phyloP scores from a whole-genome alignment of 2,329 filamentous ascomycete species.

The Trematosphaeria pertusa region DNA sequence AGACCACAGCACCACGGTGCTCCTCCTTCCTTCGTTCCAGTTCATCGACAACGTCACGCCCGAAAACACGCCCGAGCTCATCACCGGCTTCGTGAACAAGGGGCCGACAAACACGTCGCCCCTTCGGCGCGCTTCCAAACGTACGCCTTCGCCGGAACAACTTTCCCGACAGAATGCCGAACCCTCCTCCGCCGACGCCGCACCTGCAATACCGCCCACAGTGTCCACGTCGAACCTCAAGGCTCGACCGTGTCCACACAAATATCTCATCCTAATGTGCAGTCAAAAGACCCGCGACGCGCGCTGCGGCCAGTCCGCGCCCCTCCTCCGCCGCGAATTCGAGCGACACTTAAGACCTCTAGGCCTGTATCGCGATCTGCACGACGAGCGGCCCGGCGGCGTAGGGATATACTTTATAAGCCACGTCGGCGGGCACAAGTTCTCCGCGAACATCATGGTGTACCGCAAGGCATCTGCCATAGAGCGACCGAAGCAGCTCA shows the following conservation, averaged over 20 bases:
- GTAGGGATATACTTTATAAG: slow-evolving; percentile 97
- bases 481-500: slow-evolving; percentile 21
- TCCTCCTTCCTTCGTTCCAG: slow-evolving; percentile 85
- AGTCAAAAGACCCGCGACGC: slow-evolving; percentile 94
- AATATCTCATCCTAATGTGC: slow-evolving; percentile 88
- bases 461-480: slow-evolving; percentile 67
- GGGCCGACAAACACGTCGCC: slow-evolving; percentile 77
- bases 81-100: slow-evolving; percentile 72
- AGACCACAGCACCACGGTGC: slow-evolving; percentile 72
- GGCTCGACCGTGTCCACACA: slow-evolving; percentile 77
- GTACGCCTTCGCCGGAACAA: not conserved
- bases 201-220: slow-evolving; percentile 30
- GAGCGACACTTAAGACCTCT: slow-evolving; percentile 86
- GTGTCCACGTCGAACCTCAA: slow-evolving; percentile 53
- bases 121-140: slow-evolving; percentile 48
- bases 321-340: slow-evolving; percentile 85
- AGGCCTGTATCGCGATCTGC: slow-evolving; percentile 83
- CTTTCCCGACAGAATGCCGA: slow-evolving; percentile 22
- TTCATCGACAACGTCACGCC: slow-evolving; percentile 85
- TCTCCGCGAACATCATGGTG: slow-evolving; percentile 91
- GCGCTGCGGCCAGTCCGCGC: slow-evolving; percentile 91
- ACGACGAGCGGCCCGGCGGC: slow-evolving; percentile 88
- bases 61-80: slow-evolving; percentile 72
- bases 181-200: slow-evolving; percentile 17
- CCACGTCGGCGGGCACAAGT: slow-evolving; percentile 97